Evolutionary conservation across 208 protist genomes (phyloP), one percentile per base, ranked within the genome.

Genomic region (Novymonas esmeraldas): DNA sequence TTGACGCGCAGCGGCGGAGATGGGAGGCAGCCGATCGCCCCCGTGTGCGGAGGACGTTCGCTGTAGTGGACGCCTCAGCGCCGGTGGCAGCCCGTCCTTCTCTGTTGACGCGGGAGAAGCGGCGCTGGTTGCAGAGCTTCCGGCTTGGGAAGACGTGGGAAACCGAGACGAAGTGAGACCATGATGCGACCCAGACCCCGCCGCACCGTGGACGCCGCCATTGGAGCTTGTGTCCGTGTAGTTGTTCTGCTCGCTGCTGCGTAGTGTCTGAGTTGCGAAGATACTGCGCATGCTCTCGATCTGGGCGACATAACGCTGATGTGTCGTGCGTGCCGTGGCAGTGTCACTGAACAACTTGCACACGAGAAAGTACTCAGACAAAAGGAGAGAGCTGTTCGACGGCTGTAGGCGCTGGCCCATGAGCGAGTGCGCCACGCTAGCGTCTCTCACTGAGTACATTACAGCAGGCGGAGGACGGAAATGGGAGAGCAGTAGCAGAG

Each of bases 381-480:
- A 61, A 3, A 87, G 69, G 3, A 46, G 34, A 0, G 70, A 33
- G 16, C 70, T 73, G 34, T 82, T 79, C 0, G 73, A 75, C 2
- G 70, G 73, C 51, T 78, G 71, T 20, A 79, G 55, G 14, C 73
- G 70, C 50, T 74, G 67, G 5, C 64, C 41, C 54, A 77, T 60
- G 20, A 76, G 44, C n/a, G 70, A 58, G 56, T 69, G 65, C 29
- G 81, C 71, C 66, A 77, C 49, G 22, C 50, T 79, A 7, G 70
- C 69, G 28, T 79, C 80, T 51, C 78, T 81, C n/a, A 76, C 70
- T 28, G 76, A 79, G 65, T 81, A 83, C 78, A 85, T 89, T 41
- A 33, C n/a, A 11, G 6, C 26, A 36, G 13, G 33, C 14, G 36
- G 36, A 5, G n/a, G 34, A 28, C 49, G 11, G 50, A 33, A 28